These are phyloP conservation scores for Penicillium capsulatum DNA, from an alignment of 2,329 filamentous ascomycete species.

Conservation along the genomic window DNA sequence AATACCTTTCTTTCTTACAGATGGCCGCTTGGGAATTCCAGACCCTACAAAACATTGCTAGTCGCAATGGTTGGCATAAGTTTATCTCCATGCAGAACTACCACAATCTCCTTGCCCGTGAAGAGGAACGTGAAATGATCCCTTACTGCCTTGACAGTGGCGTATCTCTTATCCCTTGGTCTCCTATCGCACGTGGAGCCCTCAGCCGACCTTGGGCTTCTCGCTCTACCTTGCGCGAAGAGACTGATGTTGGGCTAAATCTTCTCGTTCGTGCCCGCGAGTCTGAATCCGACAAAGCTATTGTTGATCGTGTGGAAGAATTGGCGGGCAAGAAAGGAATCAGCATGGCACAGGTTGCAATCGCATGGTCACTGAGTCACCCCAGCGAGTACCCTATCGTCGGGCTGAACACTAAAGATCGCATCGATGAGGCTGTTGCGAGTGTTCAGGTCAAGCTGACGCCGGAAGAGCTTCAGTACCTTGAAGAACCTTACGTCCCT, in stretches of 20 bases:
- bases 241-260: not conserved
- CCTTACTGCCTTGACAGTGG: conserved; percentile 48
- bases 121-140: conserved; percentile 59
- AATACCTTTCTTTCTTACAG: not conserved
- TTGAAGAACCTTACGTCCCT: conserved; percentile 60
- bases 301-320: conserved; percentile 51
- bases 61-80: conserved; percentile 56
- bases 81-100: conserved; percentile 59
- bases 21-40: not conserved
- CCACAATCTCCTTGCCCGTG: conserved; percentile 57
- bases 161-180: conserved; percentile 45
- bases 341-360: conserved; percentile 58
- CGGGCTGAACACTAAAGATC: conserved; percentile 13
- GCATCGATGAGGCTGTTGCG: conserved; percentile 15
- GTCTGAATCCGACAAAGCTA: conserved; percentile 30
- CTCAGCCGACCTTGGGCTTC: conserved; percentile 22
- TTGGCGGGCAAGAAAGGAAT: conserved; percentile 52
- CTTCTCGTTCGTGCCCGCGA: not conserved
- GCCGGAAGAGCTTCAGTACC: conserved; percentile 56
- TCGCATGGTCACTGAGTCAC: conserved; percentile 52
- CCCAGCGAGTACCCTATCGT: conserved; percentile 10
- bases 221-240: not conserved
- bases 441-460: conserved; percentile 17
- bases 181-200: conserved; percentile 25
- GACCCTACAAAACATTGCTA: not conserved